Evolutionary conservation across 2,329 filamentous ascomycete species (phyloP).

Genomic region (Alternaria postmessia): DNA sequence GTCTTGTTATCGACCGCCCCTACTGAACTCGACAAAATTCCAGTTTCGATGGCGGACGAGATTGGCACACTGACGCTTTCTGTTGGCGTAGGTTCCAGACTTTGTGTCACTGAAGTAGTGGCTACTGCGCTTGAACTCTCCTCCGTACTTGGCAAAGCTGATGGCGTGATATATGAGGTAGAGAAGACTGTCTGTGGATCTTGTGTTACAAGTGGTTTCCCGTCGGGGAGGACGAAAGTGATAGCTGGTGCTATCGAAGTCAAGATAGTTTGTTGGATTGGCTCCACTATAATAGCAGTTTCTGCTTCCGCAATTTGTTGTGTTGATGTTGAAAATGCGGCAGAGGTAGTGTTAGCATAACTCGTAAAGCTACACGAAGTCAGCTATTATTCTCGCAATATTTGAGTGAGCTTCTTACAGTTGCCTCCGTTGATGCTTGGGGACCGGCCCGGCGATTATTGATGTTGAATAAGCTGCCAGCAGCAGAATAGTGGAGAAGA

Average conservation of each 20-base stretch:
- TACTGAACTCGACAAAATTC: conserved; percentile 20
- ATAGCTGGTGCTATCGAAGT: conserved; percentile 38
- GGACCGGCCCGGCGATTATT: conserved; percentile 46
- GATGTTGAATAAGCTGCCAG: conserved; percentile 47
- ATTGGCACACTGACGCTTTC: conserved; percentile 12
- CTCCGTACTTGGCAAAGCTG: conserved; percentile 22
- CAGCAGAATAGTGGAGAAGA: conserved; percentile 41
- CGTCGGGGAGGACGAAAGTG: conserved; percentile 44
- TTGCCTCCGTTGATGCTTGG: conserved; percentile 34
- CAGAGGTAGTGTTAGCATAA: conserved; percentile 34
- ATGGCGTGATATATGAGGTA: conserved; percentile 42
- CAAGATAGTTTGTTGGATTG: conserved; percentile 41
- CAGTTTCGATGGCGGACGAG: conserved; percentile 9
- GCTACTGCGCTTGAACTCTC: conserved; percentile 20
- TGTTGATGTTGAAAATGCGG: conserved; percentile 13
- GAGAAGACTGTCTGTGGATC: conserved; percentile 39
- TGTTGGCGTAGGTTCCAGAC: conserved; percentile 14
- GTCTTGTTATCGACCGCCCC: conserved; percentile 24
- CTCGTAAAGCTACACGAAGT: conserved; percentile 34
- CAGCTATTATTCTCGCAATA: conserved; percentile 8
- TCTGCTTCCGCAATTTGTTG: conserved; percentile 34
- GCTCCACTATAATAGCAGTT: conserved; percentile 45
- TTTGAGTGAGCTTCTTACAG: conserved; percentile 32
- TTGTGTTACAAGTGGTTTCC: conserved; percentile 43
- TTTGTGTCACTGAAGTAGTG: conserved; percentile 8